phyloP scores from a whole-genome alignment of 306 rosid species.

The Neltuma alba region DNA sequence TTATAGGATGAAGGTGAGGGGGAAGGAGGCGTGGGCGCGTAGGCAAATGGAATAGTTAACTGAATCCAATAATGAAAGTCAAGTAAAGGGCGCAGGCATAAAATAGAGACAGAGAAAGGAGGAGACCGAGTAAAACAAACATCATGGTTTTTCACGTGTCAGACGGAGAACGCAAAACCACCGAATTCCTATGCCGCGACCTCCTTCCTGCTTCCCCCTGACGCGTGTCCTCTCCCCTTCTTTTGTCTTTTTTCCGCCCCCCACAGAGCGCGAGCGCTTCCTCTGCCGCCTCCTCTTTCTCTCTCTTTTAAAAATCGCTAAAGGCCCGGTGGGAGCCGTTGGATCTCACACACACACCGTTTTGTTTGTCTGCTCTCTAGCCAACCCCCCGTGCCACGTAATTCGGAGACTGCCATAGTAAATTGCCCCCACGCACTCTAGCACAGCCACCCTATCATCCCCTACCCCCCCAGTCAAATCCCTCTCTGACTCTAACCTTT shows the following conservation, averaged over 20 bases:
- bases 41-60: background rate
- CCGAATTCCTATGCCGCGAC: background rate
- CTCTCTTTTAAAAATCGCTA: no score
- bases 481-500: conserved; percentile 52
- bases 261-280: background rate
- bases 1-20: background rate
- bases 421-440: conserved; percentile 35
- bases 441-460: conserved; percentile 30
- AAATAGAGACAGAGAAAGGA: background rate
- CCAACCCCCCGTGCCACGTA: conserved; percentile 81
- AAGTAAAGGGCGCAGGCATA: background rate
- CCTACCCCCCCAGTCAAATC: conserved; percentile 63
- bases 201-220: background rate
- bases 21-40: background rate
- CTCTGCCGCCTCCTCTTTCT: background rate
- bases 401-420: conserved; percentile 43
- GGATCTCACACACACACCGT: background rate
- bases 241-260: background rate
- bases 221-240: conserved; percentile 10
- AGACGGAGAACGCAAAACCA: background rate
- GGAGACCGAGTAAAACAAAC: background rate
- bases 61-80: background rate
- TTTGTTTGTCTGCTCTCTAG: conserved; percentile 28
- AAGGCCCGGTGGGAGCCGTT: no score
- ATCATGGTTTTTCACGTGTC: background rate